Percentiles rank a stretch among this genome's conserved stretches.
These are phyloP conservation scores for Keithomyces neogunnii DNA, from an alignment of 2,329 filamentous ascomycete species.

Conservation along the genomic window DNA sequence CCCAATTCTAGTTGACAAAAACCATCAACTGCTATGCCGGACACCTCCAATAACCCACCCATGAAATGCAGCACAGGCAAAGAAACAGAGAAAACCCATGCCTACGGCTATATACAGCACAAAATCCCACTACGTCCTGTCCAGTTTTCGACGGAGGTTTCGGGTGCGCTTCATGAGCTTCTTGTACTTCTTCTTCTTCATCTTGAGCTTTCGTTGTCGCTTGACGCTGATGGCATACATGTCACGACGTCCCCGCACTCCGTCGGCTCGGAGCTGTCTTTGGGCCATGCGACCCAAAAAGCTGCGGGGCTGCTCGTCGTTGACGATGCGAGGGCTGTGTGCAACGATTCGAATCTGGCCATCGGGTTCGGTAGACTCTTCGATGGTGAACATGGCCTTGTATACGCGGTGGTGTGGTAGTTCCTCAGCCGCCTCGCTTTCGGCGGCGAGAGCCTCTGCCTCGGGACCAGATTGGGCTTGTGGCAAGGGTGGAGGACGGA, in stretches of 20 bases:
- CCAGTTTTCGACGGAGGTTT: conserved; percentile 78
- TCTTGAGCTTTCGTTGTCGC: conserved; percentile 88
- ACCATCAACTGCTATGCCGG: conserved; percentile 21
- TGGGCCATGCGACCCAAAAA: conserved; percentile 65
- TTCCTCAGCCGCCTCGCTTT: conserved; percentile 24
- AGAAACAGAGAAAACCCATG: conserved; percentile 13
- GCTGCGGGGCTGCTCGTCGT: conserved; percentile 38
- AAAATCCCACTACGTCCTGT: conserved; percentile 42
- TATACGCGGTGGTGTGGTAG: conserved; percentile 46
- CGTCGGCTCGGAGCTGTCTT: conserved; percentile 53
- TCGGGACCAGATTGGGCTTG: conserved; percentile 43
- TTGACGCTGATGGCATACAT: conserved; percentile 87
- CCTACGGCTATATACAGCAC: conserved; percentile 17
- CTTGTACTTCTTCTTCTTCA: conserved; percentile 99
- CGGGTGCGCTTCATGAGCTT: conserved; percentile 93
- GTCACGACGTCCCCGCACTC: conserved; percentile 38
- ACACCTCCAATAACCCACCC: conserved; percentile 18
- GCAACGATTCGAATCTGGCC: conserved; percentile 53
- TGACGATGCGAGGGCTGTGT: conserved; percentile 49
- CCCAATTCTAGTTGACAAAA: conserved; percentile 15
- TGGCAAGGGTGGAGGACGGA: conserved; percentile 76
- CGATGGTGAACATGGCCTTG: conserved; percentile 58
- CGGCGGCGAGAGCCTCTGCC: conserved; percentile 23
- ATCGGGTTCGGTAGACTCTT: conserved; percentile 53
- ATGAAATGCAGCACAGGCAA: conserved; percentile 16